Base-by-base conservation (phyloP, 192 early-diverging fungal genomes). In the Hyaloraphidium curvatum region DNA sequence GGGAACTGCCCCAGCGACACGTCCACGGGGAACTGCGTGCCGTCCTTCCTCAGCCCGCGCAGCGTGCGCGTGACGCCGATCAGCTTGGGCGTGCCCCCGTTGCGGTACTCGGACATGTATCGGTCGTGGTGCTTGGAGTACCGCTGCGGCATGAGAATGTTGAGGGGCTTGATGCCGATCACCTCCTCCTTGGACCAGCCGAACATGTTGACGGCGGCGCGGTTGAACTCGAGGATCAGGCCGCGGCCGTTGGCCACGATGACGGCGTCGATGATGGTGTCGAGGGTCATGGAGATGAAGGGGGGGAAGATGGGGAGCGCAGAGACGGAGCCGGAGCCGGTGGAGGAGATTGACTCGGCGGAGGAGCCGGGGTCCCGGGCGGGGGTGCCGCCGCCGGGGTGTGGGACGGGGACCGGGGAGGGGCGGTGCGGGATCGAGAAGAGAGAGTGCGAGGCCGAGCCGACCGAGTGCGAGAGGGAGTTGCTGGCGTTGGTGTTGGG, bases 211-310 rank as follows among this genome's bases (percentile, higher is more conserved):
- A 25, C 9, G 7, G 43, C 43, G 19, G 43, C 43, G 5, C 17
- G 4, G 19, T 48, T 48, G 19, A 48, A 48, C 43, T 48, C 43
- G 43, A 48, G 14, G 43, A 48, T 48, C 43, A 25, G 14, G 19
- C 43, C 43, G 7, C 25, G 17, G 7, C 43, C 43, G 19, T 48
- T 48, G 7, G 43, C 43, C 7, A 48, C 43, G 19, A 48, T 48
- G 7, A 48, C 43, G 23, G 43, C 43, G 43, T 48, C 43, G 9
- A 48, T 48, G 43, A 48, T 48, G 11, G 43, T 21, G 19, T 48
- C 43, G 14, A 48, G n/a, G n/a, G n/a, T 48, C 14, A 48, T 9
- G 5, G 43, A 48, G 5, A 48, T 14, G 7, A 48, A 14, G 23
- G 43, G 43, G 35, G 17, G 35, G 19, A n/a, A n/a, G n/a, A n/a